These are phyloP conservation scores for Phytophthora agathidicida DNA, from an alignment of 352 stramenopile genomes.

Conservation along the genomic window DNA sequence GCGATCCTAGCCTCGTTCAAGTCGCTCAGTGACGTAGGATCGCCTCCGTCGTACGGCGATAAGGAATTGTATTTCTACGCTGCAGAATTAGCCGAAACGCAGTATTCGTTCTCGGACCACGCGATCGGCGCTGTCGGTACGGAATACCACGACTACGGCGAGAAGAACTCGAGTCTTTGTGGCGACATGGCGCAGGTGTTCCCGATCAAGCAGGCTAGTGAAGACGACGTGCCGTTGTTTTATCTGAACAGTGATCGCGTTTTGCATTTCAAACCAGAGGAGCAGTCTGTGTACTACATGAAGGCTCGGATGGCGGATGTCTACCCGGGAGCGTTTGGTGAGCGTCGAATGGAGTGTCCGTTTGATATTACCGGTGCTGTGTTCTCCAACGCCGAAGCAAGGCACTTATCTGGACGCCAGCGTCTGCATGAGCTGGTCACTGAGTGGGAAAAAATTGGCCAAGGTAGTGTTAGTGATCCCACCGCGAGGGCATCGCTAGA, in stretches of 20 bases:
- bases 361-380: slow-evolving; percentile 43
- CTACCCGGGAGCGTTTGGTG: slow-evolving; percentile 48
- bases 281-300: slow-evolving; percentile 46
- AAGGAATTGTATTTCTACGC: slow-evolving; percentile 67
- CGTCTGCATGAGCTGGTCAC: slow-evolving; percentile 34
- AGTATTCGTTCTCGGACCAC: slow-evolving; percentile 58
- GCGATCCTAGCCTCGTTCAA: slow-evolving; percentile 53
- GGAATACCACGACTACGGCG: slow-evolving; percentile 21
- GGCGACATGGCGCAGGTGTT: slow-evolving; percentile 32
- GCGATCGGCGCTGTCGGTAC: slow-evolving; percentile 26
- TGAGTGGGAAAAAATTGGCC: slow-evolving; percentile 18
- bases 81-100: slow-evolving; percentile 50
- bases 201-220: slow-evolving; percentile 16
- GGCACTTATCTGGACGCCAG: slow-evolving; percentile 40
- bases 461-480: neutral
- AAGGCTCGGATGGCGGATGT: slow-evolving; percentile 40
- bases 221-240: slow-evolving; percentile 30
- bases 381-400: slow-evolving; percentile 39
- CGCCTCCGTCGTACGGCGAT: slow-evolving; percentile 49
- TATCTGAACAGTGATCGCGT: slow-evolving; percentile 73
- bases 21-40: slow-evolving; percentile 18
- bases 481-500: neutral
- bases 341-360: slow-evolving; percentile 51
- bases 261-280: slow-evolving; percentile 33
- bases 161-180: slow-evolving; percentile 33